Evolutionary conservation across 768 basidiomycete species (phyloP).

Genomic region (Lactarius tabidus): DNA sequence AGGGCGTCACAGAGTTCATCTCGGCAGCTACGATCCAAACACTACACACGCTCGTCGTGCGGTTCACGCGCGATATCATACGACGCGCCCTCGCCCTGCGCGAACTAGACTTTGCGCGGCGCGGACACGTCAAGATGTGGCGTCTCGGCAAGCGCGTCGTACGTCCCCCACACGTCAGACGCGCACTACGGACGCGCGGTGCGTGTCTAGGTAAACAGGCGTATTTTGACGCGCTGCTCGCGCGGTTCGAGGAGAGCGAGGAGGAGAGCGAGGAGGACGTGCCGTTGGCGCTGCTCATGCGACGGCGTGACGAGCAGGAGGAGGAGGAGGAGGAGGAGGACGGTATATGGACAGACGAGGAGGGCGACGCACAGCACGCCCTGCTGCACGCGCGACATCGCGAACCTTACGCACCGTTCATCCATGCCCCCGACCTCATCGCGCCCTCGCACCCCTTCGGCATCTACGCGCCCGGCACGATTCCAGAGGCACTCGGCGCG

Average conservation of each 20-base stretch:
- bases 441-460: conserved; percentile 24
- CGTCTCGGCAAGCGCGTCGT: conserved; percentile 39
- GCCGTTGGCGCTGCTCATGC: conserved; percentile 1
- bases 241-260: conserved; percentile 14
- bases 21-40: conserved; percentile 47
- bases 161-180: conserved; percentile 38
- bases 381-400: conserved; percentile 30
- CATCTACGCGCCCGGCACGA: conserved; percentile 28
- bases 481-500: not conserved
- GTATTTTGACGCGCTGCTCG: conserved; percentile 40
- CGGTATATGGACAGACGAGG: conserved; percentile 19
- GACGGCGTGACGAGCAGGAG: conserved; percentile 3
- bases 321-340: not conserved
- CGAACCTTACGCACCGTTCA: conserved; percentile 36
- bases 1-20: conserved; percentile 34
- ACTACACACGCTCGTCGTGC: conserved; percentile 32
- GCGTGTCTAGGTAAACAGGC: conserved; percentile 35
- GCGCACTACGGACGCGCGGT: conserved; percentile 45
- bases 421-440: conserved; percentile 32
- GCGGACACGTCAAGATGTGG: conserved; percentile 61
- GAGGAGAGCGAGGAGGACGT: conserved; percentile 22
- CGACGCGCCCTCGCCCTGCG: conserved; percentile 50
- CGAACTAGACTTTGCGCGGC: conserved; percentile 56
- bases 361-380: not conserved
- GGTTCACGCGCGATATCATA: conserved; percentile 50